phyloP scores from a whole-genome alignment of 306 rosid genomes.

The Carpinus fangiana region DNA sequence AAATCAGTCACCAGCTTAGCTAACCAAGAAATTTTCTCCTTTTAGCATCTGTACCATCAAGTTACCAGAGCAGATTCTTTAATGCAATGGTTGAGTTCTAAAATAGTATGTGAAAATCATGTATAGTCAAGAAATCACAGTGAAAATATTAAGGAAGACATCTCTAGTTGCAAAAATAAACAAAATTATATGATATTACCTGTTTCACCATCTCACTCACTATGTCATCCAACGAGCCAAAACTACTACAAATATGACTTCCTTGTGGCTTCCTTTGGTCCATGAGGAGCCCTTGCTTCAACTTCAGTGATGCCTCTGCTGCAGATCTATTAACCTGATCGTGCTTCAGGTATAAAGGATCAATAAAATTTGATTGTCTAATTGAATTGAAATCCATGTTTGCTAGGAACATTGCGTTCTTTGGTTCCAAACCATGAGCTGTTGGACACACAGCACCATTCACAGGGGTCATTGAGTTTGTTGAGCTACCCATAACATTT shows the following conservation, averaged over 20 bases:
- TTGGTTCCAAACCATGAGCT: constrained; percentile 38
- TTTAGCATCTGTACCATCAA: not conserved
- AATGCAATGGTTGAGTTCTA: not conserved
- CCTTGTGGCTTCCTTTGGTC: constrained; percentile 62
- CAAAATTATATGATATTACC: constrained; percentile 44
- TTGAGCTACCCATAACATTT: constrained; percentile 45
- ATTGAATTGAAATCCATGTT: constrained; percentile 41
- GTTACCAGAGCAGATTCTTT: not conserved
- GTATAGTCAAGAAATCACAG: constrained; percentile 6
- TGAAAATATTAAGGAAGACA: constrained; percentile 17
- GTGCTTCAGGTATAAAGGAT: constrained; percentile 47
- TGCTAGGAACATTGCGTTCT: constrained; percentile 38
- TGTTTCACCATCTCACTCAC: constrained; percentile 70
- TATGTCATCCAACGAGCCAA: constrained; percentile 81
- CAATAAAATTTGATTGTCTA: constrained; percentile 32
- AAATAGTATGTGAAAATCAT: not conserved
- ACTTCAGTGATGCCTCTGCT: constrained; percentile 34
- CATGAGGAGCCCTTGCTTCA: constrained; percentile 44
- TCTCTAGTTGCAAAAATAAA: constrained; percentile 6
- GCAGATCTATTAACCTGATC: constrained; percentile 43
- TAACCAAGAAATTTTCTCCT: not conserved
- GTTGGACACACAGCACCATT: constrained; percentile 45
- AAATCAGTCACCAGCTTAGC: not conserved
- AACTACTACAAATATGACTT: constrained; percentile 38
- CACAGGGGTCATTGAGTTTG: constrained; percentile 48